These are phyloP conservation scores for Skeletonema costatum DNA, from an alignment of 108 stramenopile species.

Conservation along the genomic window DNA sequence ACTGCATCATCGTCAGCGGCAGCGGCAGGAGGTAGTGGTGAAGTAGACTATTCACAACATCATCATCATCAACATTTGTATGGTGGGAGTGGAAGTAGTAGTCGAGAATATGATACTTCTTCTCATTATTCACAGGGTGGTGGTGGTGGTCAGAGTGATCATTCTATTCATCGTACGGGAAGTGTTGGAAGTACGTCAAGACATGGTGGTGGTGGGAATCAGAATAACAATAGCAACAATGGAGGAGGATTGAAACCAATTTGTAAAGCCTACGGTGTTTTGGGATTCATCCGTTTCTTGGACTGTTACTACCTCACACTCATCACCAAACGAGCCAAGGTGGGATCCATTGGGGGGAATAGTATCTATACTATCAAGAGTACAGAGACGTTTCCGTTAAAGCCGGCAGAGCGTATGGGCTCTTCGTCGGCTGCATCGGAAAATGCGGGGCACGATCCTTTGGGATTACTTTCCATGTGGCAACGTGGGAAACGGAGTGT, in stretches of 20 bases:
- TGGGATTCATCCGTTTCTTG: constrained; percentile 93
- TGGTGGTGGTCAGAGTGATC: not conserved
- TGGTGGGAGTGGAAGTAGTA: not conserved
- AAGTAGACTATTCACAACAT: constrained; percentile 12
- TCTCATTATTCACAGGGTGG: not conserved
- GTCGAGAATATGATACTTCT: constrained; percentile 4
- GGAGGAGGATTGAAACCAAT: constrained; percentile 81
- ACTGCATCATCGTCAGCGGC: constrained; percentile 15
- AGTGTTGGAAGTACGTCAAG: not conserved
- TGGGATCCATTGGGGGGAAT: constrained; percentile 95
- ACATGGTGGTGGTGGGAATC: not conserved
- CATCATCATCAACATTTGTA: constrained; percentile 19
- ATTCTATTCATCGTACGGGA: not conserved
- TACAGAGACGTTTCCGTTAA: constrained; percentile 87
- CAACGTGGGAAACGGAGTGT: constrained; percentile 88
- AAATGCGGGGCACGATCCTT: constrained; percentile 63
- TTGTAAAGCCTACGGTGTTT: constrained; percentile 87
- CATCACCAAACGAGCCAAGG: constrained; percentile 93
- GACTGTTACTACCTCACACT: constrained; percentile 98
- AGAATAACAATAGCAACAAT: not conserved
- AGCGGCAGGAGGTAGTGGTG: constrained; percentile 2
- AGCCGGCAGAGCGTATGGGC: constrained; percentile 68
- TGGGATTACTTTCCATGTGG: constrained; percentile 88
- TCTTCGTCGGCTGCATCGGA: constrained; percentile 24
- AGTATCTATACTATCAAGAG: constrained; percentile 95